Evolutionary conservation across 2,329 filamentous ascomycete species (phyloP).

Genomic region (Xylaria multiplex): DNA sequence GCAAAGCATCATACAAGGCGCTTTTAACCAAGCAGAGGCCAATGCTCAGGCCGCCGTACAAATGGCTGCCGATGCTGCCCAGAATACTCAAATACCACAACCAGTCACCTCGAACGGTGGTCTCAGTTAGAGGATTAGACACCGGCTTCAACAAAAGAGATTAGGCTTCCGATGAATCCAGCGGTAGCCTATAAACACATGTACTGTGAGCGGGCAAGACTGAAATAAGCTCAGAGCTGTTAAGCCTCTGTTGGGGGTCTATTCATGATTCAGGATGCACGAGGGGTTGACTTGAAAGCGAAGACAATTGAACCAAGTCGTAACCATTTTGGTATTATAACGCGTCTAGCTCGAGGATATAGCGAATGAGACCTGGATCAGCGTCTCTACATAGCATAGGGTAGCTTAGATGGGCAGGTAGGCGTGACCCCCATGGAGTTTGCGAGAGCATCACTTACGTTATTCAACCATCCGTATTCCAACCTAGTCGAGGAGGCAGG

Average conservation of each 20-base stretch:
- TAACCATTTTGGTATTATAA: constrained; percentile 30
- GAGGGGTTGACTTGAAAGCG: constrained; percentile 23
- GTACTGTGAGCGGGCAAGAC: constrained; percentile 3
- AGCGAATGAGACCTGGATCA: constrained; percentile 9
- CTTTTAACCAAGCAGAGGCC: constrained; percentile 42
- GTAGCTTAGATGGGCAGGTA: constrained; percentile 34
- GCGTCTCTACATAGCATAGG: constrained; percentile 31
- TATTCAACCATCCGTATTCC: constrained; percentile 23
- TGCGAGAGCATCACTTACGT: constrained; percentile 24
- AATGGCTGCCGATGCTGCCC: constrained; percentile 30
- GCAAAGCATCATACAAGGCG: constrained; percentile 41
- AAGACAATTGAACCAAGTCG: constrained; percentile 21
- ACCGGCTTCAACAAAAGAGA: neutral
- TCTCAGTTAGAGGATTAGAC: constrained; percentile 33
- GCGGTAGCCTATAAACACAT: neutral
- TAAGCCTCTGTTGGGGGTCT: constrained; percentile 13
- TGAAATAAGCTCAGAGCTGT: neutral
- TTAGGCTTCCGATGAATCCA: neutral
- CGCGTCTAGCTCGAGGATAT: constrained; percentile 14
- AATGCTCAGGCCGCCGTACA: constrained; percentile 42
- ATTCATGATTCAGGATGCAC: constrained; percentile 20
- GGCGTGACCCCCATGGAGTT: constrained; percentile 29
- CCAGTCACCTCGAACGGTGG: constrained; percentile 38
- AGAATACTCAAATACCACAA: constrained; percentile 27
- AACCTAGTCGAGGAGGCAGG: constrained; percentile 10